Evolutionary conservation across 2,329 filamentous ascomycete species (phyloP), one percentile per base, ranked within the genome.

Genomic region (Chalara sp.): DNA sequence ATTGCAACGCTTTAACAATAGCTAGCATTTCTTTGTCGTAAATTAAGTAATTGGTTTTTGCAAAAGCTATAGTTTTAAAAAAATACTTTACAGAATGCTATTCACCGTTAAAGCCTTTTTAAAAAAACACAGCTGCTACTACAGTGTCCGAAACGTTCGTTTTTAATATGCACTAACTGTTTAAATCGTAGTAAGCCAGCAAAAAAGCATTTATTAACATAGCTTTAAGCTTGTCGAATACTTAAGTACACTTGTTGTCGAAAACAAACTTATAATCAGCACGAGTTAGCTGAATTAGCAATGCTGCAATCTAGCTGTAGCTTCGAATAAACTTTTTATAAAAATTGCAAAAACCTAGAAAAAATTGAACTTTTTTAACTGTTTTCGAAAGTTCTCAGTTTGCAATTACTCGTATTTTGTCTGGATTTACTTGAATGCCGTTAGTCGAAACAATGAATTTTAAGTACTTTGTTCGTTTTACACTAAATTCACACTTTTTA

Each of bases 391-490:
- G 21, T 21, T 21, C 21, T 21, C 3, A 21, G 21, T 21, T 21
- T 21, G 2, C 3, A 3, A 21, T 21, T 3, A 21, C 3, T 21
- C 3, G 21, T 21, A 21, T 21, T 21, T 21, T 21, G 21, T 21
- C 21, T 2, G 37, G 42, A 37, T 54, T 47, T 2, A 54, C 29
- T 35, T 50, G 7, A 10, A 54, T 46, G 2, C 49, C 33, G 8
- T 44, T 21, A 1, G n/a, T 51, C 12, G 30, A 37, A 11, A 54
- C 39, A 12, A 54, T 54, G 32, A 48, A 51, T 2, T 48, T 44
- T 5, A 54, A 35, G 42, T 51, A 54, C 28, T 54, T 54, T 3
- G 40, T 51, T 3, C 30, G 13, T 1, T 1, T 54, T 2, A 48
- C 32, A 10, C 29, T 4, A 10, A 51, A 51, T 39, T 49, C 31